Conservation (phyloP, 2,329 filamentous ascomycete genomes). For the Tolypocladium guangdongense region DNA sequence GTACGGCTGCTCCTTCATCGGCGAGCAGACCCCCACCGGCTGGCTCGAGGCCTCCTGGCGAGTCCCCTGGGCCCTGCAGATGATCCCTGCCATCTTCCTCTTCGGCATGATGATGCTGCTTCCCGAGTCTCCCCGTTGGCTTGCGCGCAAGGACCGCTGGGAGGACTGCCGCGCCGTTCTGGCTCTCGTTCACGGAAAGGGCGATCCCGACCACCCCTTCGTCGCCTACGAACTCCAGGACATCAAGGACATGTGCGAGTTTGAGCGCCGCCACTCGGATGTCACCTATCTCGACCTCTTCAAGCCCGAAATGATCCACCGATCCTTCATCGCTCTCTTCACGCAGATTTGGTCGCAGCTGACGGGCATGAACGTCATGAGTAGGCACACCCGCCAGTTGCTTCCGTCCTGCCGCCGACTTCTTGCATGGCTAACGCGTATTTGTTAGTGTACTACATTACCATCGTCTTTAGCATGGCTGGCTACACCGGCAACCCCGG, state of each 20-base stretch:
- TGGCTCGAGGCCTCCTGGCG: conserved; percentile 47
- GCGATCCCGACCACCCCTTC: conserved; percentile 52
- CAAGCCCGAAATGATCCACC: conserved; percentile 51
- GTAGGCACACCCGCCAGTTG: conserved; percentile 21
- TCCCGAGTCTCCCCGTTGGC: conserved; percentile 52
- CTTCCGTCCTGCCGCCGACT: background rate
- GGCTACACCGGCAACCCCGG: conserved; percentile 34
- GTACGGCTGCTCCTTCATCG: conserved; percentile 52
- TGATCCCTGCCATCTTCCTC: conserved; percentile 49
- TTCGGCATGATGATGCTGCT: conserved; percentile 48
- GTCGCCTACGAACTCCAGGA: conserved; percentile 59
- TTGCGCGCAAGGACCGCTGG: conserved; percentile 50
- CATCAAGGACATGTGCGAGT: conserved; percentile 62
- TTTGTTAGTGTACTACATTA: conserved; percentile 49
- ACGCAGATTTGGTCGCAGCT: conserved; percentile 48
- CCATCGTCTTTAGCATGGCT: conserved; percentile 27
- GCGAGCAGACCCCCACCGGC: conserved; percentile 14
- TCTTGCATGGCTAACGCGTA: background rate
- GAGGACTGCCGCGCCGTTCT: conserved; percentile 43
- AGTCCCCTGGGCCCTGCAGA: conserved; percentile 55
- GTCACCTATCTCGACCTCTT: conserved; percentile 64
- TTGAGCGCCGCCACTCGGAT: conserved; percentile 58
- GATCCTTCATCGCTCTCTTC: conserved; percentile 39
- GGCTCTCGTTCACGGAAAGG: conserved; percentile 53
- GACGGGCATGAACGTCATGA: conserved; percentile 47